Evolutionary conservation across 179 eudicot genomes (phyloP), one percentile per base, ranked within the genome.

Genomic region (Camellia oleifera): DNA sequence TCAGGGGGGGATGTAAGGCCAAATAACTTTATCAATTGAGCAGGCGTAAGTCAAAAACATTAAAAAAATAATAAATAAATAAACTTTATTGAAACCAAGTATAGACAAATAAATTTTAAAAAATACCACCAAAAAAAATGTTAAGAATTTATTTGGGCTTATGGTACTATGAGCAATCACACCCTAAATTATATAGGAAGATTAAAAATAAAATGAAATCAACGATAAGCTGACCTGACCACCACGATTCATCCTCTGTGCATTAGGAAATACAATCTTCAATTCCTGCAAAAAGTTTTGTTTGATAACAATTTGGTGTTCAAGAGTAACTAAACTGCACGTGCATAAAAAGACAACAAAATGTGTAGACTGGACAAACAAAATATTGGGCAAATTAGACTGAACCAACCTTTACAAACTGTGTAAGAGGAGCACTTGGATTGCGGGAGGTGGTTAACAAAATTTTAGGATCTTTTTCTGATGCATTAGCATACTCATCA

Each of bases 371-470:
- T 7, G 18, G 50, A 61, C 2, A 50, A 69, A 67, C 56, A 81
- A 13, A 20, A 63, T 12, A 20, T 60, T 23, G n/a, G 46, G 32
- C 11, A 45, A 3, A 60, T 17, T 17, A 73, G 40, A 52, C 18
- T 23, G 56, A 58, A 82, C 86, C 10, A 69, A 95, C 99, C 99
- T 95, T 94, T 60, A 87, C 91, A 84, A 95, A 95, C 80, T 95
- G 99, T 44, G 86, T 87, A 78, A 95, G 94, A 78, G 99, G 97
- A 84, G 92, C 97, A 88, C 98, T 95, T 68, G 99, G 99, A 85
- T 94, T 88, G 72, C 97, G 92, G 5, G 99, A 94, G 48, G 99
- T 95, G 26, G 98, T 95, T 45, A 95, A 79, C 85, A 95, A 85
- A 74, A 95, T 95, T 77, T 95, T 95, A 69, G 99, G 99, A 79